These are phyloP conservation scores for Mycena alexandri DNA, from an alignment of 768 basidiomycete species.

Conservation along the genomic window DNA sequence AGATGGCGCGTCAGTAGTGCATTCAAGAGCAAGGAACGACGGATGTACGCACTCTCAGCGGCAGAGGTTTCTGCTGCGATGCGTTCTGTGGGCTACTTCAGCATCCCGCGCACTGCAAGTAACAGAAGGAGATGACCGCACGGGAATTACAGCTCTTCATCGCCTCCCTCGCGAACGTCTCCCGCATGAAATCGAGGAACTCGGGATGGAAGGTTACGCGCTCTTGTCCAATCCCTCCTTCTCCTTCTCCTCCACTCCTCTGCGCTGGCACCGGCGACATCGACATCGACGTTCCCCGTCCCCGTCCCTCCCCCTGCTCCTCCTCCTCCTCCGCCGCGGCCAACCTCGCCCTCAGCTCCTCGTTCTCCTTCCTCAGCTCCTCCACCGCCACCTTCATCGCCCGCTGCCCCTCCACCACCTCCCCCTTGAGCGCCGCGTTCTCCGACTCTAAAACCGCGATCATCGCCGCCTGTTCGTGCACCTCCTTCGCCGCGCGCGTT, in stretches of 20 bases:
- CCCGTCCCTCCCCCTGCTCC: too few relatives aligned
- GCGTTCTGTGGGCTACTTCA: neutral
- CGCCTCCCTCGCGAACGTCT: conserved; percentile 10
- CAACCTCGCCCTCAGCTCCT: neutral
- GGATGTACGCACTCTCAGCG: neutral
- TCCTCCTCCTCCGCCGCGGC: neutral
- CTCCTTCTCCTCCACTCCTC: too few relatives aligned
- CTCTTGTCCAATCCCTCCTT: neutral
- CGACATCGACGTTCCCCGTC: too few relatives aligned
- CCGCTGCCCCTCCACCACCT: neutral
- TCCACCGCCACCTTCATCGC: neutral
- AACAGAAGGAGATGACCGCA: neutral
- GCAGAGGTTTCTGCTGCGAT: neutral
- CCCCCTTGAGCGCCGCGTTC: neutral
- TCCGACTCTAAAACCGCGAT: conserved; percentile 12
- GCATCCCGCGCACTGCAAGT: neutral
- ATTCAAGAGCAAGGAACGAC: too few relatives aligned
- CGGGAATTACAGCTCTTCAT: conserved; percentile 3
- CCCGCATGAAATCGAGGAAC: conserved; percentile 9
- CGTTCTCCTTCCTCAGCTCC: neutral
- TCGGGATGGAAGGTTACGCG: conserved; percentile 12
- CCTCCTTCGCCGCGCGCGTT: conserved; percentile 13
- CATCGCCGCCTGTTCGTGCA: neutral
- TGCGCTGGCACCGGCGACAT: too few relatives aligned
- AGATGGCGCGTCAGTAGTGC: too few relatives aligned